These are phyloP conservation scores for Albizia julibrissin DNA, from an alignment of 306 rosid species.

Conservation along the genomic window DNA sequence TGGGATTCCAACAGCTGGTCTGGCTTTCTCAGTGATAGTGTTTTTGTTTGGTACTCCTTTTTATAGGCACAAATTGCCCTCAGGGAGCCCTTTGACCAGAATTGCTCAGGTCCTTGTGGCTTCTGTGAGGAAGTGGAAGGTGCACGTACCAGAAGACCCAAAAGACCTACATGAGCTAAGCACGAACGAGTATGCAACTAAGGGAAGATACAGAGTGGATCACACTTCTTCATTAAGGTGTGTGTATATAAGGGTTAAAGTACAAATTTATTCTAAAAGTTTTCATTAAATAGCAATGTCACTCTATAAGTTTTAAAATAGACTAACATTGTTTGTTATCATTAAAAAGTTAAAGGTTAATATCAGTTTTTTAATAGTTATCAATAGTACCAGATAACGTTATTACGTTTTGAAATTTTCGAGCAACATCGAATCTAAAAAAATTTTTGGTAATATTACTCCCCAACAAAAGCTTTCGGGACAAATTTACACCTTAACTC, in stretches of 20 bases:
- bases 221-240: constrained; percentile 59
- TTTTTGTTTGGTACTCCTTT: constrained; percentile 61
- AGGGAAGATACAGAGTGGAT: constrained; percentile 47
- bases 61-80: constrained; percentile 78
- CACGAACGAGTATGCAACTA: constrained; percentile 45
- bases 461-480: fast-evolving
- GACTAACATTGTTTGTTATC: fast-evolving
- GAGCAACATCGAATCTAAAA: fast-evolving
- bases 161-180: constrained; percentile 71
- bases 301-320: no score
- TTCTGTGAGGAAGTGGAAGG: constrained; percentile 57
- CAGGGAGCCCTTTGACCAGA: constrained; percentile 68
- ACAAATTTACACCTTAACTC: no score
- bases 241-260: not conserved
- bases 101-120: constrained; percentile 67
- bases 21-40: constrained; percentile 56
- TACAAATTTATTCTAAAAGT: no score
- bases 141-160: constrained; percentile 51
- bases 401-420: no score
- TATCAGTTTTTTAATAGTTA: no score
- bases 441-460: no score
- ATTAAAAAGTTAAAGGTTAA: no score
- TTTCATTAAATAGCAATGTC: no score
- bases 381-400: fast-evolving
- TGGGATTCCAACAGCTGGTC: constrained; percentile 80